Evolutionary conservation across 2,329 filamentous ascomycete genomes (phyloP), one percentile per base, ranked within the genome.

Genomic region (Aspergillus sojae): DNA sequence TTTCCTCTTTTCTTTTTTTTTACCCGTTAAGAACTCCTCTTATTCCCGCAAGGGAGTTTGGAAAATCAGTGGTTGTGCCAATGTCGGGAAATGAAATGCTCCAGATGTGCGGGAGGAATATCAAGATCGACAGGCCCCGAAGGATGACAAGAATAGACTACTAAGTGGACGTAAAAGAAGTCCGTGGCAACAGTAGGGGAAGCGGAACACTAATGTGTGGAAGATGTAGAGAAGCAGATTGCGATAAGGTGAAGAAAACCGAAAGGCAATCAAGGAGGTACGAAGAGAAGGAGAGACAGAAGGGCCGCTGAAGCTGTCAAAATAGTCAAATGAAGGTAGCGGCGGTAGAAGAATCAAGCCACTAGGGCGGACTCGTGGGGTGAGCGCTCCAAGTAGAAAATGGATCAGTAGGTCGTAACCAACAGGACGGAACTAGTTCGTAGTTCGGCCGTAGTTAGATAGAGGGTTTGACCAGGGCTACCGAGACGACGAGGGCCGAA

Each of bases 261-360:
- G 36, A 53, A 50, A 53, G 36, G 57, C 14, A 62, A 58, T 52
- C 54, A 57, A 53, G 55, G 56, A 55, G 61, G 60, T 55, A 58
- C 53, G 59, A 57, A 28, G 58, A 59, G 45, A 45, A 56, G 36
- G 53, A 34, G 58, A 55, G 61, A 64, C 58, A 64, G 48, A 59
- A 63, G 64, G 64, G 55, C 19, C 58, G 54, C 57, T 55, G 62
- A 58, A 55, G 60, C 45, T 58, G 64, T 58, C 52, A 66, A 61
- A 65, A 65, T 63, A 61, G 64, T 64, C 61, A 66, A 68, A 65
- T 66, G 61, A 62, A 66, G 62, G 66, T 59, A 67, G 59, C 64
- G 65, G 65, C 60, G 64, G 66, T 63, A 63, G 68, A 70, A 69
- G 64, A 72, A 67, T 74, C 73, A 70, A 73, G 73, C 74, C 74